Base-by-base conservation (phyloP, 2,329 filamentous ascomycete species). In the Arachnopeziza araneosa region DNA sequence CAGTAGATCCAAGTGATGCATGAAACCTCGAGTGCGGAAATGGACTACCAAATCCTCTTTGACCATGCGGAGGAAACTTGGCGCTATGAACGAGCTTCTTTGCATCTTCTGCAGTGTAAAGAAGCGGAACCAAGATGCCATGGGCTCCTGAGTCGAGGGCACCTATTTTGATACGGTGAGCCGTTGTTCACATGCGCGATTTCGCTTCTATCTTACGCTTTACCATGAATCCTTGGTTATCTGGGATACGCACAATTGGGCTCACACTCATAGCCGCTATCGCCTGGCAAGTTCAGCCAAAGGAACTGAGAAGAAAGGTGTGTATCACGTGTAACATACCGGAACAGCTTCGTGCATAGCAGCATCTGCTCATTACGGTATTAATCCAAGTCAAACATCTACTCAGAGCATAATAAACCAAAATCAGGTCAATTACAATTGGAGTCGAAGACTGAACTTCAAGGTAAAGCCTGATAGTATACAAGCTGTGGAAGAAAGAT, bases 281-380 rank as follows among this genome's bases (percentile, higher is more conserved):
- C 2, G 80, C 82, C 36, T 44, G 36, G 10, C 10, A 44, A 44
- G 36, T 44, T 44, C 26, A 30, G 26, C 26, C 26, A 30, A 44
- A 14, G 7, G 36, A 44, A 14, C 12, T 7, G 6, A 6, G 12
- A 44, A 44, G 36, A 12, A 19, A 44, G 36, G 12, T 30, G 17
- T 14, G 17, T 12, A 44, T 44, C 12, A 30, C 26, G 26, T 30
- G 36, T 12, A 44, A 19, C 36, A 14, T 44, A 44, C 36, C 22
- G 80, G 79, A 1, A 84, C 81, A 0, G 79, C 80, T 63, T 84
- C 82, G 64, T 84, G 79, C 83, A 84, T 84, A 1, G 79, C 76
- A 44, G 77, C 77, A 71, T 83, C 80, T 79, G 12, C 12, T 44
- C n/a, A 3, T 52, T 4, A n/a, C 24, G n/a, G 24, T n/a, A 12